Conservation (phyloP, 1,139 yeast genomes). For the Kodamaea suecica region DNA sequence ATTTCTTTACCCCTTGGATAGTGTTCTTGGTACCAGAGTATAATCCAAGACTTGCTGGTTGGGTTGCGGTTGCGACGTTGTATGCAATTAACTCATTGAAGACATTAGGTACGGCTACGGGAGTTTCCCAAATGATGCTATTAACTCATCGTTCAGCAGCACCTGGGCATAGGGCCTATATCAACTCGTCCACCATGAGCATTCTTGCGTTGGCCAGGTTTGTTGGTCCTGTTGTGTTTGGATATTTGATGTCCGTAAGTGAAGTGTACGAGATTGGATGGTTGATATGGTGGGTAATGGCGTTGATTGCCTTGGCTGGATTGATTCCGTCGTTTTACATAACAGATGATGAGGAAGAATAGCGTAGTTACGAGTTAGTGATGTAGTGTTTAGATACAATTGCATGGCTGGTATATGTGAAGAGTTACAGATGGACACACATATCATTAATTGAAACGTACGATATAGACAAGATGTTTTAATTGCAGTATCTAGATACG, state of each 20-base stretch:
- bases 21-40: conserved; percentile 41
- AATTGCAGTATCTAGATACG: no score
- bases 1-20: conserved; percentile 48
- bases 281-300: conserved; percentile 23
- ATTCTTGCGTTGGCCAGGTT: conserved; percentile 22
- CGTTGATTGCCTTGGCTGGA: conserved; percentile 17
- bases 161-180: conserved; percentile 23
- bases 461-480: no score
- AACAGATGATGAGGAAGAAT: conserved; percentile 18
- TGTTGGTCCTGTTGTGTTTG: conserved; percentile 22
- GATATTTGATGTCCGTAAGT: conserved; percentile 20
- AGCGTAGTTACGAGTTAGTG: no score
- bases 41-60: conserved; percentile 22
- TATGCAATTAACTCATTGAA: conserved; percentile 26
- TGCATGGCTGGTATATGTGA: no score
- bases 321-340: conserved; percentile 17
- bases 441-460: no score
- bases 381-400: no score
- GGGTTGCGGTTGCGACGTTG: conserved; percentile 23
- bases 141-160: conserved; percentile 25
- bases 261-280: conserved; percentile 16
- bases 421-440: no score
- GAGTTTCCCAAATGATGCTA: conserved; percentile 21
- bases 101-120: conserved; percentile 20
- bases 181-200: conserved; percentile 23